Base-by-base conservation (phyloP, 768 basidiomycete genomes). In the Lactarius sanguifluus region DNA sequence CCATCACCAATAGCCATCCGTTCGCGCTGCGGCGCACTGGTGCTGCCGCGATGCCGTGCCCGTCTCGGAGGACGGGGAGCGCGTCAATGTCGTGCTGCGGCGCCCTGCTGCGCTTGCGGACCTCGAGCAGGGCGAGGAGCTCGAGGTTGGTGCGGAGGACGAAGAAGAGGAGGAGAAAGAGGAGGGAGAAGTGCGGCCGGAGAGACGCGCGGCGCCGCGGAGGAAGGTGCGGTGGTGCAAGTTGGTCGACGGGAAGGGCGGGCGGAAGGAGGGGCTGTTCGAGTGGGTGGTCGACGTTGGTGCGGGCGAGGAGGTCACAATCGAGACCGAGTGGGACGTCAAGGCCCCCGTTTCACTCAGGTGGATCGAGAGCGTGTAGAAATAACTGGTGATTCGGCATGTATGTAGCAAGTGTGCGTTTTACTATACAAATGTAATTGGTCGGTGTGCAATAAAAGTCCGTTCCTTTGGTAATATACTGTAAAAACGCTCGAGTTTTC, bases 241-340 rank as follows among this genome's bases (percentile, higher is more conserved):
- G 55, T 67, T 74, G 8, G 76, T 76, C 1, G 79, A 81, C 70
- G 79, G 79, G 61, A 81, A 80, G 64, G 80, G 80, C 4, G 84
- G 81, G 1, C 80, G 82, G 75, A 82, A 83, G 75, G 81, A 85
- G 55, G 87, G 86, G 2, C 78, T 77, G 64, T 82, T 83, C 70
- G 84, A 85, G 72, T 88, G 85, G 85, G 76, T 74, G 64, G 77
- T 80, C 74, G 78, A 73, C 30, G 73, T 86, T 36, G 79, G 75
- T 8, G 78, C 77, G 18, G 82, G 81, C 16, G 76, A 75, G 62
- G 80, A 79, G 70, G 74, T 82, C 20, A 73, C 72, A 13, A 69
- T 87, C 20, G 77, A 81, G 60, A 78, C 82, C 1, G 76, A 81
- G 65, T 87, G 84, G 81, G 85, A 86, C 65, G 77, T 85, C 57